Evolutionary conservation across 73 alveolate species (phyloP).

Genomic region (Tetrahymena borealis): DNA sequence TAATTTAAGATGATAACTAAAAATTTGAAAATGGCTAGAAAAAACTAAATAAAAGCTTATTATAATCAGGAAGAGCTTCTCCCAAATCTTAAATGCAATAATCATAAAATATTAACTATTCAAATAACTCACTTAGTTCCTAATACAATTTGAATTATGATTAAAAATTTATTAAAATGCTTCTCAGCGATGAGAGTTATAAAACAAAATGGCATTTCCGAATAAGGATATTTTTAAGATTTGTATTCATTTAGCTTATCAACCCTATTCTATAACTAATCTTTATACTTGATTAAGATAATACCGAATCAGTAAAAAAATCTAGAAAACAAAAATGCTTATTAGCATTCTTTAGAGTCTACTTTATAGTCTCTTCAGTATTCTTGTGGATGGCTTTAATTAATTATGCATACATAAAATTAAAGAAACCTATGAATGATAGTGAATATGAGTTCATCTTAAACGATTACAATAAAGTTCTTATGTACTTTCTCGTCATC

Average conservation of each 20-base stretch:
- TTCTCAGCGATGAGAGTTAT: background rate
- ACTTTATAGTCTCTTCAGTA: background rate
- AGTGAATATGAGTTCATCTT: background rate
- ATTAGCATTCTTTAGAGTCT: background rate
- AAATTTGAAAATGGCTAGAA: too few species aligned
- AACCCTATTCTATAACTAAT: background rate
- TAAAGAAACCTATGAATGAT: background rate
- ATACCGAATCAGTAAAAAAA: background rate
- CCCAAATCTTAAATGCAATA: too few species aligned
- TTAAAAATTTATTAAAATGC: background rate
- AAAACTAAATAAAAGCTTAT: too few species aligned
- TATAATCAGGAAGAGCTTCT: too few species aligned
- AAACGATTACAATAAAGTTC: background rate
- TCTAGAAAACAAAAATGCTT: background rate
- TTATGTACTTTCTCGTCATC: background rate
- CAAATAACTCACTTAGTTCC: too few species aligned
- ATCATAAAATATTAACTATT: background rate
- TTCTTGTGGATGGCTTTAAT: background rate
- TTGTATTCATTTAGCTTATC: background rate
- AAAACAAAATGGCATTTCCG: background rate
- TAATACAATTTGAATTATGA: too few species aligned
- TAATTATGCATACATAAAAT: background rate
- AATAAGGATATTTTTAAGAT: background rate
- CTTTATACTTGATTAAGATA: background rate
- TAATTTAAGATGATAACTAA: too few species aligned